These are phyloP conservation scores for Cladobotryum protrusum DNA, from an alignment of 2,329 filamentous ascomycete species.

Conservation along the genomic window DNA sequence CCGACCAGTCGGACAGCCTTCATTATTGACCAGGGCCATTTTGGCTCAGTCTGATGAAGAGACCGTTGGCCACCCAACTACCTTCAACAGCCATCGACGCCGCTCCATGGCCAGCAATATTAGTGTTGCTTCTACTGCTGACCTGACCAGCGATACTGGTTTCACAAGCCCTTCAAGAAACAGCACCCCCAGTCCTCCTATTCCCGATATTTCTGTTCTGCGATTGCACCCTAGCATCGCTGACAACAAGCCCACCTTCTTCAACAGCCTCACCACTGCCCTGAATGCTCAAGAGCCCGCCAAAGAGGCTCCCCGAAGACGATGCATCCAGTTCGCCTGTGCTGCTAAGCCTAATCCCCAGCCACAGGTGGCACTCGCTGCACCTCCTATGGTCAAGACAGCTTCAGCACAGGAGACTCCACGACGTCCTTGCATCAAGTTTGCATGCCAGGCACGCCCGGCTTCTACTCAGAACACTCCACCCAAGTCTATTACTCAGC, in stretches of 20 bases:
- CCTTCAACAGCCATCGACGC: constrained; percentile 36
- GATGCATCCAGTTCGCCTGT: constrained; percentile 91
- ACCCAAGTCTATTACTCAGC: constrained; percentile 19
- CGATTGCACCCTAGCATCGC: constrained; percentile 30
- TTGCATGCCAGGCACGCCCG: constrained; percentile 60
- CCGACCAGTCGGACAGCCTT: constrained; percentile 57
- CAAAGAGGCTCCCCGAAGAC: constrained; percentile 53
- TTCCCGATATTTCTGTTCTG: constrained; percentile 50
- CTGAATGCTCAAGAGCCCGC: constrained; percentile 35
- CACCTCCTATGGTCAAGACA: constrained; percentile 27
- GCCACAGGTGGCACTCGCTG: constrained; percentile 30
- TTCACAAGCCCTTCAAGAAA: constrained; percentile 84
- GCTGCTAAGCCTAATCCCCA: constrained; percentile 53
- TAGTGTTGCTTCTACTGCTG: constrained; percentile 77
- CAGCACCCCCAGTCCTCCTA: constrained; percentile 82
- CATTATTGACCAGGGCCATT: constrained; percentile 81
- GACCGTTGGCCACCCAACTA: constrained; percentile 31
- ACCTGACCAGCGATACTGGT: constrained; percentile 91
- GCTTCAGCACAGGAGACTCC: constrained; percentile 33
- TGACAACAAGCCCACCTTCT: constrained; percentile 21
- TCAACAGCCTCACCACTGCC: constrained; percentile 18
- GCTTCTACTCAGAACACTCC: constrained; percentile 35
- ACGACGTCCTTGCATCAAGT: constrained; percentile 64
- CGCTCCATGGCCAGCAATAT: constrained; percentile 72
- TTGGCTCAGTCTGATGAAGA: constrained; percentile 60